A percentile compares a stretch with the other conserved stretches of the same genome.
Conservation (phyloP, 345 rosid genomes). For the Trapa bicornis region DNA sequence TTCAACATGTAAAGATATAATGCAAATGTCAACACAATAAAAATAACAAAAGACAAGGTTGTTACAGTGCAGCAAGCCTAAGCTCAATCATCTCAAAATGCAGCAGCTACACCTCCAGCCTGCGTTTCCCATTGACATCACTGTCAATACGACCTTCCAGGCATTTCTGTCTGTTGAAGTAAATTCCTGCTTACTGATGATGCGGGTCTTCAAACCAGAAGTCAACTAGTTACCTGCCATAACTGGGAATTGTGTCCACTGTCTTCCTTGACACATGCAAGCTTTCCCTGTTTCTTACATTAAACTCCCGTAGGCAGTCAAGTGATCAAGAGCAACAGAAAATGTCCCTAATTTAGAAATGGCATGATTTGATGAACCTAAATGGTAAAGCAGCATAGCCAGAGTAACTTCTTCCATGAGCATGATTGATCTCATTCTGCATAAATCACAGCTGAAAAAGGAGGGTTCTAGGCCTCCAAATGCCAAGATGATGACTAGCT, state of each 20-base stretch:
- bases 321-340: constrained; percentile 1
- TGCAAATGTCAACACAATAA: too few relatives aligned
- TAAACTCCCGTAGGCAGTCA: not conserved
- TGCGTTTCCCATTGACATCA: not conserved
- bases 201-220: not conserved
- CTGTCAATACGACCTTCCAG: not conserved
- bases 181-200: not conserved
- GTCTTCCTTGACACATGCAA: not conserved
- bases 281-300: not conserved
- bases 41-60: too few relatives aligned
- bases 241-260: not conserved
- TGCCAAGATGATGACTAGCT: not conserved
- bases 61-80: too few relatives aligned
- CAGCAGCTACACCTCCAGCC: too few relatives aligned
- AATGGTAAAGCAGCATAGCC: not conserved
- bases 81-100: too few relatives aligned
- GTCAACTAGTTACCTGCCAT: not conserved
- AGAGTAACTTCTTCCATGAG: not conserved
- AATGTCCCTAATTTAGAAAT: not conserved
- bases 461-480: not conserved
- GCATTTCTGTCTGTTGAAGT: not conserved
- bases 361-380: not conserved
- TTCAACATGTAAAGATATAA: too few relatives aligned
- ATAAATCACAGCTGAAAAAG: not conserved
- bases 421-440: not conserved